Percentiles rank a stretch among this genome's conserved stretches.
These are phyloP conservation scores for Plasmodium ovale DNA, from an alignment of 169 alveolate species.

Conservation along the genomic window DNA sequence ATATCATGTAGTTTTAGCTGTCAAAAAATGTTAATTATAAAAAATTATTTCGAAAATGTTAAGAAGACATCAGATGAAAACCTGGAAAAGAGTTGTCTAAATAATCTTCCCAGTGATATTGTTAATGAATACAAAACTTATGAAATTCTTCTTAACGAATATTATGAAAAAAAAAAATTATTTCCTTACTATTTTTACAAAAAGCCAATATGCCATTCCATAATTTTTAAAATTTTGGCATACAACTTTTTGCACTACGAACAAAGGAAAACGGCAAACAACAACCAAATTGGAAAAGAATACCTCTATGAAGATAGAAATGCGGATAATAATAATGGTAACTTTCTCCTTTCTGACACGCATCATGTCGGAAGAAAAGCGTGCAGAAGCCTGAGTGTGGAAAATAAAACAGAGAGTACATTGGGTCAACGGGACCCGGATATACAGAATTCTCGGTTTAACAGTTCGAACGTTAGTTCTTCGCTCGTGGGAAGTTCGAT, in stretches of 20 bases:
- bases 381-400: constrained; percentile 52
- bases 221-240: constrained; percentile 58
- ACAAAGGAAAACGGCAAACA: neutral
- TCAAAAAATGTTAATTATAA: constrained; percentile 39
- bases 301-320: no score
- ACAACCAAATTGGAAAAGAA: neutral
- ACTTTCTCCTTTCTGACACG: neutral
- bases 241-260: constrained; percentile 47
- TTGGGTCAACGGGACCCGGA: neutral
- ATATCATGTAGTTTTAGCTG: constrained; percentile 62
- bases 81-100: neutral
- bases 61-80: constrained; percentile 20
- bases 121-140: constrained; percentile 23
- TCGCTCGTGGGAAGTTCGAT: no score
- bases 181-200: constrained; percentile 50
- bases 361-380: neutral
- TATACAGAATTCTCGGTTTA: constrained; percentile 14
- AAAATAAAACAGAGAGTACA: neutral
- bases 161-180: constrained; percentile 31
- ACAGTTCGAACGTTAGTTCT: constrained; percentile 57
- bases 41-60: constrained; percentile 2
- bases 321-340: neutral
- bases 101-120: neutral
- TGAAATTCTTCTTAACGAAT: constrained; percentile 18
- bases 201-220: constrained; percentile 38